A percentile compares a stretch with the other conserved stretches of the same genome.
These are phyloP conservation scores for Mimosa bimucronata DNA, from an alignment of 306 rosid genomes.

Conservation along the genomic window DNA sequence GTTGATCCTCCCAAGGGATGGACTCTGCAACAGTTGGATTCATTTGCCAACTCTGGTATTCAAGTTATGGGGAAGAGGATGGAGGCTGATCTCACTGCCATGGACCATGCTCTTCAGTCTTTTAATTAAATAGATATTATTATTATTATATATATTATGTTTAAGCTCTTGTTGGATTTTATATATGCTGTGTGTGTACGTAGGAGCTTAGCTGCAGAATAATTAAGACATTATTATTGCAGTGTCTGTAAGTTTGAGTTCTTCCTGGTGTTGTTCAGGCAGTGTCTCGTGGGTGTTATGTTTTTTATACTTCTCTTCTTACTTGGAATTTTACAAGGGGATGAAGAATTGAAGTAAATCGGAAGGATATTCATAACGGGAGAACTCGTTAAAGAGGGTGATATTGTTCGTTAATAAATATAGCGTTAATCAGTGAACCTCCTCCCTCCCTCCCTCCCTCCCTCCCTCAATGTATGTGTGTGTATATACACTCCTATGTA, in stretches of 20 bases:
- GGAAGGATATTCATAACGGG: too few species aligned
- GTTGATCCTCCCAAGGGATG: constrained; percentile 67
- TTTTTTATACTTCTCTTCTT: too few species aligned
- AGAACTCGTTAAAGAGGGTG: too few species aligned
- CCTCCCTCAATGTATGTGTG: too few species aligned
- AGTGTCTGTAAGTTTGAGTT: background rate
- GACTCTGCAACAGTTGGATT: constrained; percentile 47
- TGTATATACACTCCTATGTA: too few species aligned
- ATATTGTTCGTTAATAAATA: too few species aligned
- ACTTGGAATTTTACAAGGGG: too few species aligned
- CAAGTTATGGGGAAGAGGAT: constrained; percentile 59
- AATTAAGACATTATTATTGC: background rate
- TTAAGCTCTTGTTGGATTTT: background rate
- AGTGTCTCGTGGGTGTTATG: too few species aligned
- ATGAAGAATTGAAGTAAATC: too few species aligned
- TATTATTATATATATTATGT: too few species aligned
- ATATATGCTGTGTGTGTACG: background rate
- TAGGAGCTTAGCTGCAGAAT: background rate
- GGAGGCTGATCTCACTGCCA: constrained; percentile 45
- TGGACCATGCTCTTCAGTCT: constrained; percentile 36
- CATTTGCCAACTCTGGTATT: constrained; percentile 48
- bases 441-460: too few species aligned
- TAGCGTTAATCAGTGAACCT: too few species aligned
- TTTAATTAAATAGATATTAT: background rate
- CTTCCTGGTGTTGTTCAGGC: background rate